Evolutionary conservation across 2,329 filamentous ascomycete genomes (phyloP), one percentile per base, ranked within the genome.

Genomic region (Thermoascus crustaceus): DNA sequence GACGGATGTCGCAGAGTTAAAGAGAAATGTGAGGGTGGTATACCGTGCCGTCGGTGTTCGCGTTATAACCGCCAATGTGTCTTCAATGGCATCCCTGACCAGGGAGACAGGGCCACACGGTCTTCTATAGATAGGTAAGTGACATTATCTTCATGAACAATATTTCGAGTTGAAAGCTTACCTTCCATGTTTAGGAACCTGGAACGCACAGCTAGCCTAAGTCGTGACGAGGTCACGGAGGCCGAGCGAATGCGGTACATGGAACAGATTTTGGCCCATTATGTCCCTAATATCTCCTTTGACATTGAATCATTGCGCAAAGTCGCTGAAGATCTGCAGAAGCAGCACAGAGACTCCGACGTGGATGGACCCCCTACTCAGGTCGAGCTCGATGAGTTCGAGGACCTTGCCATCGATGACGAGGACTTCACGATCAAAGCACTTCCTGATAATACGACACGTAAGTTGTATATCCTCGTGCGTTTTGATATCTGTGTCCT

Each of bases 11-110:
- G 71, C 39, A 63, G 69, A 42, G 63, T 71, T 38, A 75, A 75
- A 48, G 71, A 75, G 50, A 73, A 73, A 54, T 75, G 71, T 46
- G 70, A 74, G 45, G 72, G 71, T 30, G 72, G 71, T 32, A 60
- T 71, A 11, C 72, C 72, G 2, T 75, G 71, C 47, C 66, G 68
- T 30, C 58, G 72, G 36, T 75, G 71, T 47, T 58, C 66, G 38
- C 68, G 68, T 39, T 66, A 73, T 44, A 65, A 64, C 39, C 64
- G 71, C 27, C 64, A 66, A 45, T 74, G 71, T 50, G 60, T 68
- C 39, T 73, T 73, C 43, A 61, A 59, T 14, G 54, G 60, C 7
- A 61, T 58, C 32, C 51, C 57, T 21, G 58, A 61, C 30, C 54
- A 53, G 27, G 47, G 42, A 27, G 56, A 58, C 39, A 60, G 50